Base-by-base conservation (phyloP, 2,329 filamentous ascomycete genomes). In the Balansia obtecta region DNA sequence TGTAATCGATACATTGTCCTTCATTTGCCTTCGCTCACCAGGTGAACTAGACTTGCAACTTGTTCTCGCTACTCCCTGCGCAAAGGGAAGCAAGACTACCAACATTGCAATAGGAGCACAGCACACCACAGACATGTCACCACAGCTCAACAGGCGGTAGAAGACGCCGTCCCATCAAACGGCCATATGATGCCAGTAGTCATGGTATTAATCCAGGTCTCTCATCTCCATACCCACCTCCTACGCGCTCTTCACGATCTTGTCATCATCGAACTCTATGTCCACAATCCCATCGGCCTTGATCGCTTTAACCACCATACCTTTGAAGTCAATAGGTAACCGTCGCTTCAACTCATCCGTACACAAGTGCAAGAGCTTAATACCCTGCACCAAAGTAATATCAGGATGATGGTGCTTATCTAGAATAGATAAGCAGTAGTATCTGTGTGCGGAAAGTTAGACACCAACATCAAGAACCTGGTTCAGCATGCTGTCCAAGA, bases 361-460 rank as follows among this genome's bases (percentile, higher is more conserved):
- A 73, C 93, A 98, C 83, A 96, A 86, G 61, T 81, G 84, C 62
- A 98, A 74, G 55, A 98, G 82, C 76, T 95, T 93, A 71, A 95
- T 80, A 51, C 93, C 93, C 68, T 95, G 80, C 55, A 86, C 89
- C 50, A 93, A 82, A 54, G 79, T 80, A 68, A 98, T 97, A 64
- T 96, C 85, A 45, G 93, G 91, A 64, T 96, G 87, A 68, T 98
- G 93, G 68, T 98, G 93, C 76, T 98, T 98, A 74, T 98, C 93
- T 48, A 98, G 82, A 60, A 95, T 94, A 7, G 88, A 94, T 54
- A 98, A 78, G 69, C 93, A 98, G 77, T 98, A 98, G 77, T 97
- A 97, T 71, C 83, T 88, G 43, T 50, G 22, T 4, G 44, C 11
- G 16, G 55, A 34, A 8, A n/a, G 13, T 15, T 15, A 49, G 32